Evolutionary conservation across 768 basidiomycete species (phyloP), one percentile per base, ranked within the genome.

Genomic region (Phlebiopsis flavidoalba): DNA sequence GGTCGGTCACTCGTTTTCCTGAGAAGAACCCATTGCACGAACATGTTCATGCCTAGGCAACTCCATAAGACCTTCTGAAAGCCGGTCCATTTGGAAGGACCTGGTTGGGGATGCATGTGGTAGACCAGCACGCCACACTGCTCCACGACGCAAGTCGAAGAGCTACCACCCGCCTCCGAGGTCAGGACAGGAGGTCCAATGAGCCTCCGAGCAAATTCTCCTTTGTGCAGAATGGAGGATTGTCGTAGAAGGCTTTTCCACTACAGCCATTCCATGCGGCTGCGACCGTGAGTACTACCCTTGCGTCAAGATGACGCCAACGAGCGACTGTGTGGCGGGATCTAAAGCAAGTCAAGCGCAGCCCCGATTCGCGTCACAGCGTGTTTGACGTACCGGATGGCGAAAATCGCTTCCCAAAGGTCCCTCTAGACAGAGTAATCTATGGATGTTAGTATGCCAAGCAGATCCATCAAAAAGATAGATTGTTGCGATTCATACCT

Each of bases 171-270:
- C n/a, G n/a, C n/a, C n/a, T n/a, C n/a, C n/a, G n/a, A n/a, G n/a
- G n/a, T n/a, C n/a, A n/a, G n/a, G n/a, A n/a, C n/a, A n/a, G 95
- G 45, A 97, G 83, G 74, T 98, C 96, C n/a, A 70, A 98, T 79
- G 36, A 93, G 78, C 1, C 93, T 82, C 60, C 86, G 84, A n/a
- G 55, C 86, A 81, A 47, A 82, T 80, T n/a, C 67, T 95, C 87
- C 57, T 77, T 82, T 1, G 69, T 60, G n/a, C n/a, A 65, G 83
- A n/a, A 79, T 5, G 82, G 76, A 3, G 79, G 71, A 54, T 73
- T 69, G n/a, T n/a, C 1, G 76, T 59, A 0, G 74, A 70, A n/a
- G 0, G 75, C 63, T 0, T 75, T n/a, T 72, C 91, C 91, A 93
- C 46, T 78, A n/a, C 73, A 0, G 71, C 67, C 19, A 91, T 74